Conservation (phyloP, 495 filamentous ascomycete species). For the Lasiosphaeria ovina region DNA sequence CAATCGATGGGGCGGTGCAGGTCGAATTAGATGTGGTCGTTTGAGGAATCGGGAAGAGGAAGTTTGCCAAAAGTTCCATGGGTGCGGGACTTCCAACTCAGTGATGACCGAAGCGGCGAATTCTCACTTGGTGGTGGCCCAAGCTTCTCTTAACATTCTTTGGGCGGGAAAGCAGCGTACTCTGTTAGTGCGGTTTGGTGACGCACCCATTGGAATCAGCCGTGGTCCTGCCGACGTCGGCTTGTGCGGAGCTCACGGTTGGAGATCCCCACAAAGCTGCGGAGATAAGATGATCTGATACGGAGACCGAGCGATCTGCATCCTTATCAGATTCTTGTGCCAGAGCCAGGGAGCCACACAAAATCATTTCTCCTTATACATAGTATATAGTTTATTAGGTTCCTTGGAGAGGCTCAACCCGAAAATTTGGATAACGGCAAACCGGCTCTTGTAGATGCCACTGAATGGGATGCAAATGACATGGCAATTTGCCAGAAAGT, state of each 20-base stretch:
- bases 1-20: background rate
- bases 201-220: slow-evolving; percentile 5
- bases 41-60: slow-evolving; percentile 5
- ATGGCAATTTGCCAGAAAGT: too few relatives aligned
- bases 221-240: slow-evolving; percentile 34
- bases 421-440: too few relatives aligned
- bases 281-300: slow-evolving; percentile 42
- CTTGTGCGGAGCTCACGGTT: slow-evolving; percentile 11
- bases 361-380: too few relatives aligned
- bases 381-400: too few relatives aligned
- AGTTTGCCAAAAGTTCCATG: slow-evolving; percentile 22
- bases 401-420: too few relatives aligned
- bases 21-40: background rate
- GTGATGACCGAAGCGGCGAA: slow-evolving; percentile 34
- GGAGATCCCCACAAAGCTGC: slow-evolving; percentile 16
- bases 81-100: slow-evolving; percentile 32
- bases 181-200: slow-evolving; percentile 16
- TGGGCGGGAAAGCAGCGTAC: too few relatives aligned
- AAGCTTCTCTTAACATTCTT: slow-evolving; percentile 22
- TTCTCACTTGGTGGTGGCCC: slow-evolving; percentile 20
- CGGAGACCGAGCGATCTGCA: slow-evolving; percentile 22
- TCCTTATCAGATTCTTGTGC: too few relatives aligned
- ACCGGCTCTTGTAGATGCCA: too few relatives aligned
- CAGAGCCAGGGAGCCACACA: background rate
- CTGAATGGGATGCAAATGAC: too few relatives aligned